Conservation (phyloP, 148 eudicot species). For the Chenopodium suecicum region DNA sequence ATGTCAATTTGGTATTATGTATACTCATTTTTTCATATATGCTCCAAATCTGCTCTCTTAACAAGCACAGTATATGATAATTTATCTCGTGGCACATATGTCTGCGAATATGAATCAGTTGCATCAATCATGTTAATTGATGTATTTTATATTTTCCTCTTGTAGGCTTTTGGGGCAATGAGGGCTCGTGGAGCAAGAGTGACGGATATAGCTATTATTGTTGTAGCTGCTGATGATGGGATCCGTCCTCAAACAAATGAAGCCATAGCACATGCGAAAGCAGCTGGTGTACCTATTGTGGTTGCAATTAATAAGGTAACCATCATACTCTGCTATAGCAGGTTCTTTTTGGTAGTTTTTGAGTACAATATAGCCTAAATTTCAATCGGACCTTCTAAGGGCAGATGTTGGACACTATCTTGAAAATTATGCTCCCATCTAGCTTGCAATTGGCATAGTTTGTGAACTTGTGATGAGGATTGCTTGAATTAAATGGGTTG, state of each 20-base stretch:
- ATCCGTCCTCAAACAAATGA: conserved; percentile 92
- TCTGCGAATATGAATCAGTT: background rate
- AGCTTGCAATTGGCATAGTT: background rate
- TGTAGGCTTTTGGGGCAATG: conserved; percentile 99
- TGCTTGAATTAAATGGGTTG: conserved; percentile 8
- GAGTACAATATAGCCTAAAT: background rate
- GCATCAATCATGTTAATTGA: conserved; percentile 13
- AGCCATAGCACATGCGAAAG: conserved; percentile 98
- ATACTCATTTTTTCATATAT: background rate
- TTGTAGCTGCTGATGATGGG: conserved; percentile 99
- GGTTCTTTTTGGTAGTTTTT: conserved; percentile 1
- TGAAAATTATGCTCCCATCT: background rate
- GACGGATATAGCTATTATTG: conserved; percentile 91
- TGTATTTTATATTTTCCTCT: conserved; percentile 14
- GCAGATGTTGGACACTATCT: background rate
- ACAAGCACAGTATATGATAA: background rate
- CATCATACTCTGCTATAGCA: background rate
- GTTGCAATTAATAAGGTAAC: conserved; percentile 92
- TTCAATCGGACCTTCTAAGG: background rate
- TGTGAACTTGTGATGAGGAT: background rate
- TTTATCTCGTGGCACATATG: background rate
- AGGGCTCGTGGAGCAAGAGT: conserved; percentile 99
- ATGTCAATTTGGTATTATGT: conserved; percentile 11
- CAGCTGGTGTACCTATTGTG: conserved; percentile 95
- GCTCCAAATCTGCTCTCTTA: background rate